Percentiles rank a stretch among this genome's conserved stretches.
Evolutionary conservation across 345 rosid genomes (phyloP).

Genomic region (Excoecaria agallocha): DNA sequence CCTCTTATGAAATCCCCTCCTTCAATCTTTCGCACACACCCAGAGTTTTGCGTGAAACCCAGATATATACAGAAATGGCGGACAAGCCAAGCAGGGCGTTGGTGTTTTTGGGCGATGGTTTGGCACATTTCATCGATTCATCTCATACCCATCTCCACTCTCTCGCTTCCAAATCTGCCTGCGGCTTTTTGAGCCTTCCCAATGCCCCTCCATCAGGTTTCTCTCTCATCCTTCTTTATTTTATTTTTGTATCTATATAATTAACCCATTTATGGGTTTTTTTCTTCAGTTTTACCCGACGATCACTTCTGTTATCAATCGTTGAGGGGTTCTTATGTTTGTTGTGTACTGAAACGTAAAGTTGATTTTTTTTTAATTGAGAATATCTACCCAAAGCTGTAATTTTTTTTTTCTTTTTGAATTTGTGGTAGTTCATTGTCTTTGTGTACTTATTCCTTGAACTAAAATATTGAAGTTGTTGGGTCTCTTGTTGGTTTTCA

Average conservation of each 20-base stretch:
- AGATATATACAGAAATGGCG: conserved; percentile 47
- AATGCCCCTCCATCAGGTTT: conserved; percentile 73
- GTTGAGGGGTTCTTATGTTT: too few species aligned
- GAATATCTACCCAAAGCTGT: too few species aligned
- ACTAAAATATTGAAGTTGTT: conserved; percentile 7
- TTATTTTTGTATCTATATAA: too few species aligned
- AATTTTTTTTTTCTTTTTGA: background rate
- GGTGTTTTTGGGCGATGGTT: conserved; percentile 77
- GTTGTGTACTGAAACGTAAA: too few species aligned
- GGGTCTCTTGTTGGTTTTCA: conserved; percentile 8
- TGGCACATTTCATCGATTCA: conserved; percentile 53
- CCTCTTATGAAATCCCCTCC: too few species aligned
- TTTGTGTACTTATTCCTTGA: background rate
- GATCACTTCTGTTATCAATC: too few species aligned
- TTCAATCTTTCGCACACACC: too few species aligned
- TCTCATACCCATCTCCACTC: conserved; percentile 62
- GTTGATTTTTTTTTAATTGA: background rate
- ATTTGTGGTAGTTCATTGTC: background rate
- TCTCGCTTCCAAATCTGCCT: conserved; percentile 57
- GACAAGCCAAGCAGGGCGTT: conserved; percentile 87
- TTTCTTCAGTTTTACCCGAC: too few species aligned
- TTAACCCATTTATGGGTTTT: too few species aligned
- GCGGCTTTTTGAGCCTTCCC: conserved; percentile 80
- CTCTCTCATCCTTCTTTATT: background rate
- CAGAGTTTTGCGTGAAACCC: too few species aligned